Conservation (phyloP, 202 grass and related monocot genomes). For the Zoysia matrella region DNA sequence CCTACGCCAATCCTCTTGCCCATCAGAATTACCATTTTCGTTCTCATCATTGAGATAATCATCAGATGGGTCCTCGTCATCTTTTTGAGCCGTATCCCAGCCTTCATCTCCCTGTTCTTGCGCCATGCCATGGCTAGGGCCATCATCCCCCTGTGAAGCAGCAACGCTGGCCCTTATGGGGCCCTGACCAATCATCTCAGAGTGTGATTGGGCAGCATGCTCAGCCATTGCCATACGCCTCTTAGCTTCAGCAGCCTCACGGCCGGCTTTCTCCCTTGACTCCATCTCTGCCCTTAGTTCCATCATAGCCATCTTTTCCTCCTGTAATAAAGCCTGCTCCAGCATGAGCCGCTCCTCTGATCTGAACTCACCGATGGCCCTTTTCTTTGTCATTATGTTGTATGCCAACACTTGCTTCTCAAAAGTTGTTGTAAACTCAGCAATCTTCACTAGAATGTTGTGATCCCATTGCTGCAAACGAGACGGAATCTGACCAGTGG, state of each 20-base stretch:
- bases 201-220: conserved; percentile 63
- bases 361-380: too few relatives aligned
- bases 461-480: conserved; percentile 98
- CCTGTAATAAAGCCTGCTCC: conserved; percentile 82
- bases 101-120: conserved; percentile 69
- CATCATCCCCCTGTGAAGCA: conserved; percentile 62
- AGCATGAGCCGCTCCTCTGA: conserved; percentile 32
- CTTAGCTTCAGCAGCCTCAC: conserved; percentile 76
- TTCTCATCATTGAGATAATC: conserved; percentile 97
- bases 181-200: too few relatives aligned
- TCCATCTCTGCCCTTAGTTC: conserved; percentile 70
- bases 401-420: too few relatives aligned
- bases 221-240: conserved; percentile 73
- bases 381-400: too few relatives aligned
- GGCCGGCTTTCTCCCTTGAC: not conserved
- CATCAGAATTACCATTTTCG: conserved; percentile 71
- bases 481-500: conserved; percentile 74
- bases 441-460: conserved; percentile 95
- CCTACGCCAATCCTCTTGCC: conserved; percentile 68
- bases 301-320: conserved; percentile 70
- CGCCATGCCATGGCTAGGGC: conserved; percentile 55
- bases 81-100: conserved; percentile 69
- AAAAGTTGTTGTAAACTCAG: too few relatives aligned
- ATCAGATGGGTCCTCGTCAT: conserved; percentile 89
- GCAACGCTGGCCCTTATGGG: conserved; percentile 39